These are phyloP conservation scores for Boechera retrofracta DNA, from an alignment of 345 rosid species.

Conservation along the genomic window DNA sequence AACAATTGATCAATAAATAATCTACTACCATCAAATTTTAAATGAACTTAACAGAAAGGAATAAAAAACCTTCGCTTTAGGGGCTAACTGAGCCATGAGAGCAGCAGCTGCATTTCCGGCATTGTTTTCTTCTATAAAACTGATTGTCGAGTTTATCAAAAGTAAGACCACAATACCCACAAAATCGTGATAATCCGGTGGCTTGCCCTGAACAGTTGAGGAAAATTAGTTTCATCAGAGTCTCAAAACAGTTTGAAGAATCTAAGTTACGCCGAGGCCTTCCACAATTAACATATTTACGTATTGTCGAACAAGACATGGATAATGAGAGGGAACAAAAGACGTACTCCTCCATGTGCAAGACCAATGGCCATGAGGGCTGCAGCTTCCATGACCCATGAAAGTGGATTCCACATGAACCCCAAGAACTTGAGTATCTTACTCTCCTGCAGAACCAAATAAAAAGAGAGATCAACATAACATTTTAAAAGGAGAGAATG, in stretches of 20 bases:
- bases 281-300: background rate
- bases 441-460: slow-evolving; percentile 53
- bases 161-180: slow-evolving; percentile 58
- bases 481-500: background rate
- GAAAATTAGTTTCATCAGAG: slow-evolving; percentile 17
- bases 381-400: slow-evolving; percentile 85
- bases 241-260: background rate
- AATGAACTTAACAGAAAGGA: background rate
- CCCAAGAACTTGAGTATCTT: slow-evolving; percentile 63
- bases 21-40: background rate
- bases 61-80: slow-evolving; percentile 59
- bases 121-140: slow-evolving; percentile 72
- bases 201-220: slow-evolving; percentile 52
- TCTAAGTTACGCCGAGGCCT: background rate
- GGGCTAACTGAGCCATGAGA: slow-evolving; percentile 74
- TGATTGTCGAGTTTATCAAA: slow-evolving; percentile 66
- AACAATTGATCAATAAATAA: background rate
- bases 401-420: slow-evolving; percentile 74
- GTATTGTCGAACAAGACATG: background rate
- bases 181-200: slow-evolving; percentile 65
- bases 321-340: background rate
- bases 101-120: slow-evolving; percentile 81
- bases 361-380: slow-evolving; percentile 71
- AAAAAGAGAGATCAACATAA: slow-evolving; percentile 12
- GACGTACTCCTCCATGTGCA: slow-evolving; percentile 69